Evolutionary conservation across 148 eudicot genomes (phyloP), one percentile per base, ranked within the genome.

Genomic region (Tetragonia tetragonoides): DNA sequence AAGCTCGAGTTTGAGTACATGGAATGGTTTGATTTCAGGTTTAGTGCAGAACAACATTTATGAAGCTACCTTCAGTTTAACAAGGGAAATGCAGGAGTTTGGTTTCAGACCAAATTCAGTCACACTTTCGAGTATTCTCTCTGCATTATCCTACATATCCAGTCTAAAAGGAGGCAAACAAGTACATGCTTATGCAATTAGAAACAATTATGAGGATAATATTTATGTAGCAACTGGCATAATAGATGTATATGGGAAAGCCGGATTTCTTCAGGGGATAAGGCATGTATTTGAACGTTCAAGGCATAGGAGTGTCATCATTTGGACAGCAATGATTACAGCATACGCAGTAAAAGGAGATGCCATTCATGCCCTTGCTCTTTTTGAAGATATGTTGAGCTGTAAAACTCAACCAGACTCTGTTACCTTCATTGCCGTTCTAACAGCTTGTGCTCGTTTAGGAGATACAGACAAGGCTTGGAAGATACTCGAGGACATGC

Each of bases 241-340:
- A 70, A 87, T 89, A 17, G 92, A 89, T 78, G 78, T 81, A 7
- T 90, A 91, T 74, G 89, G 87, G 53, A 91, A 91, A 79, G 74
- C 84, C 54, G 93, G 93, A n/a, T 85, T 72, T 79, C 84, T 89
- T 44, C 24, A 51, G 5, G 88, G 87, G 11, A 89, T 92, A 51
- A 76, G 71, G 60, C 70, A 37, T 24, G 84, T 91, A 24, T 91
- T 91, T 81, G 77, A 86, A 81, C 85, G 56, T 68, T 63, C 88
- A 73, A 64, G 70, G 67, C 81, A 86, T 15, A 85, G 86, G 80
- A 87, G 89, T 78, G 87, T 91, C 73, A 84, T 91, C 51, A 65
- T 91, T 68, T 91, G 90, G 91, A 91, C 93, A 47, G 81, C 95
- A n/a, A 85, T 89, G 37, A 91, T 91, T 39, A 74, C 91, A 78